Percentiles rank a stretch among this genome's conserved stretches.
These are phyloP conservation scores for Chaetoceros muelleri DNA, from an alignment of 108 stramenopile genomes.

Conservation along the genomic window DNA sequence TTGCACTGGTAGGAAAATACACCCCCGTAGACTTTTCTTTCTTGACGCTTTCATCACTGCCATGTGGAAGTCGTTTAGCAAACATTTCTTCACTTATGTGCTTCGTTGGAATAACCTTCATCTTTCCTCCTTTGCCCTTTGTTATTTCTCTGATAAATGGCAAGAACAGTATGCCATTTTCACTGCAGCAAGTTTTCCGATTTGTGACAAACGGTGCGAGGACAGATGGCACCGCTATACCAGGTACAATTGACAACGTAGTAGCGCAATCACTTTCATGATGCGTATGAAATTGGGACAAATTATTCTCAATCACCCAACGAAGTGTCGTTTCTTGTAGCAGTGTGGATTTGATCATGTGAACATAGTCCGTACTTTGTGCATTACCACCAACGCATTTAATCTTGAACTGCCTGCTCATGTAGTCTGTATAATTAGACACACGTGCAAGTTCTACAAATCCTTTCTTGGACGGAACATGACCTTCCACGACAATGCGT, in stretches of 20 bases:
- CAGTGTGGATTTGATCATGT: background rate
- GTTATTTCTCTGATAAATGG: background rate
- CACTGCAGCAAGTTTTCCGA: background rate
- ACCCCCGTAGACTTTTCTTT: background rate
- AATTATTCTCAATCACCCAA: background rate
- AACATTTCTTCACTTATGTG: background rate
- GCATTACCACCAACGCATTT: background rate
- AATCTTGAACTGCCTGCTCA: background rate
- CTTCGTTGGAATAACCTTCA: background rate
- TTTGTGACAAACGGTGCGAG: background rate
- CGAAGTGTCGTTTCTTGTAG: background rate
- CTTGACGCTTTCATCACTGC: background rate
- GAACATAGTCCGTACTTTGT: background rate
- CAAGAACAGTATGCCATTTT: background rate
- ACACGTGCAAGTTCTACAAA: background rate
- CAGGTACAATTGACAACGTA: background rate
- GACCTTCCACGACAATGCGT: background rate
- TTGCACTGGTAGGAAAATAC: background rate
- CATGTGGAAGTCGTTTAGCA: background rate
- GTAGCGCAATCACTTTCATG: background rate
- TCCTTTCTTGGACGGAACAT: background rate
- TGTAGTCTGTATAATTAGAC: background rate
- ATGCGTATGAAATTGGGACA: background rate
- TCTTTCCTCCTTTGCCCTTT: background rate
- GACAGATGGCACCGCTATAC: too few relatives aligned